Evolutionary conservation across 768 basidiomycete genomes (phyloP), one percentile per base, ranked within the genome.

Genomic region (Mycena venus): DNA sequence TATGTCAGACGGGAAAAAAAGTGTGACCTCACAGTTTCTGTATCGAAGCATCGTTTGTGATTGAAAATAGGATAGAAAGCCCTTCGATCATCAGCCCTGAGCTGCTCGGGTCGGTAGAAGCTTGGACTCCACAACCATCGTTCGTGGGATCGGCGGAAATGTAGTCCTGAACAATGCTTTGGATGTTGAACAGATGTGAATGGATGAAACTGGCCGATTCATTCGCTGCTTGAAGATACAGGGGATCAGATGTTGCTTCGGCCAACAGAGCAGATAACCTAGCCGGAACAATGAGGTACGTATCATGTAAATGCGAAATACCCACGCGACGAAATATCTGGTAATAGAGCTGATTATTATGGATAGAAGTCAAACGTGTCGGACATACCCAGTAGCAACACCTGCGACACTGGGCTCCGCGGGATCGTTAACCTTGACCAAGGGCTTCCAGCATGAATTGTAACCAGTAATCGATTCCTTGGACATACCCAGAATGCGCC

Each of bases 191-290:
- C 19, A 71, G 38, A 44, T 71, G 70, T 14, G 61, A 11, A 38
- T 19, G 62, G 38, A 71, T 55, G 40, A 71, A 71, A 27, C 65
- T 29, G 1, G 53, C 36, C 4, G 70, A 71, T 32, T 64, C 3
- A 1, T 17, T 44, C 3, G 70, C 70, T 12, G 70, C 70, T 42
- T 71, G 31, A 27, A 71, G 62, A 58, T 71, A 71, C 11, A 65
- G 14, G 5, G 49, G 38, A 29, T 71, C 51, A 2, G 32, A 38
- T 17, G 70, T 71, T n/a, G 70, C 27, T 31, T 64, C 70, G 2
- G 70, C 62, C 51, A 71, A 40, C 6, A 64, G 44, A 23, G 23
- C 47, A 14, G 47, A 49, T 2, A 49, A 14, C 14, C 47, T 49
- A 25, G n/a, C 9, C 23, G n/a, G 8, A 49, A 4, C 2, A 23